Evolutionary conservation across 495 filamentous ascomycete genomes (phyloP), one percentile per base, ranked within the genome.

Genomic region (Podospora pseudoanserina): DNA sequence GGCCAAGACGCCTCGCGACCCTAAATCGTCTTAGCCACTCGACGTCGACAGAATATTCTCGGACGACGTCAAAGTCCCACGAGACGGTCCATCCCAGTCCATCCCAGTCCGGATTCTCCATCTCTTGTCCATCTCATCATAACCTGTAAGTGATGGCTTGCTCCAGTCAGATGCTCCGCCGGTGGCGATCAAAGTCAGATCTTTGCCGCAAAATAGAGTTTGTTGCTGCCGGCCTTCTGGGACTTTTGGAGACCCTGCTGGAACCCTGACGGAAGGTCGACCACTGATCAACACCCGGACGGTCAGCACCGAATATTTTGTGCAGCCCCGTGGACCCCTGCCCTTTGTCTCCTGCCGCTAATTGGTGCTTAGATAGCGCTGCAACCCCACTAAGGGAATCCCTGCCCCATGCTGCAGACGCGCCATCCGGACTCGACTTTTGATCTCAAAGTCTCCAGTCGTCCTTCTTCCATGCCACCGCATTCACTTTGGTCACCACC

Each of bases 391-490:
- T 27, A n/a, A 19, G n/a, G 30, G 54, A 5, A 64, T n/a, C 69
- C 69, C 34, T 68, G 69, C 62, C 61, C 49, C 61, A 63, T 63
- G 61, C 63, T 61, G 65, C 62, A 62, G 54, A 34, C 28, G 59
- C 61, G n/a, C 61, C n/a, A 18, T 63, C 28, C n/a, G 61, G 61
- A 39, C 16, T 16, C 28, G 61, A 65, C 56, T 67, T 49, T 60
- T n/a, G 27, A 44, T 34, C 57, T 57, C 56, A 66, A 57, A 68
- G 63, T 57, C 66, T 60, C 71, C 54, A 65, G 19, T 54, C 53
- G 19, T 58, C 23, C 2, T 11, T 63, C 60, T 32, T 68, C 73
- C 66, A 76, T 73, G 74, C 68, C 72, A 71, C 72, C 57, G 66
- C 72, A 67, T 59, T 39, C 59, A 67, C 70, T 63, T 59, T 55